These are phyloP conservation scores for Pholiota microspora DNA, from an alignment of 768 basidiomycete genomes.

Conservation along the genomic window DNA sequence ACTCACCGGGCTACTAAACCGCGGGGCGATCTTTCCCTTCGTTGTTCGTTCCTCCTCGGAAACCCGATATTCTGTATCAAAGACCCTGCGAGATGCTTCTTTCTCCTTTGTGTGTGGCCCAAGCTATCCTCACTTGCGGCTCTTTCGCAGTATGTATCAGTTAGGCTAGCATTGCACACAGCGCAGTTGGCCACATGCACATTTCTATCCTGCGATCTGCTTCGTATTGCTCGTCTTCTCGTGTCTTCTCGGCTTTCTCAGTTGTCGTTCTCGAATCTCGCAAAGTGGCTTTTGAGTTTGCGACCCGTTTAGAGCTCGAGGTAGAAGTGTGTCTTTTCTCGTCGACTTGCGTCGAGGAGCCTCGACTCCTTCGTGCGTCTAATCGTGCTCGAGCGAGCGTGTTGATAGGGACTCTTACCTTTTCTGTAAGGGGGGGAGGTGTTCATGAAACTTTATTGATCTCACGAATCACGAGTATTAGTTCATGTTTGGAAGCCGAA, in stretches of 20 bases:
- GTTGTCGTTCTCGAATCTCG: slow-evolving; percentile 1
- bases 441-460: no score
- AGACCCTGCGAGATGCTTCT: not conserved
- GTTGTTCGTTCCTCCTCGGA: not conserved
- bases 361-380: not conserved
- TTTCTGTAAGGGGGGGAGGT: no score
- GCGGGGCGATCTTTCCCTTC: not conserved
- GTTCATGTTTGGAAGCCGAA: no score
- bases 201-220: not conserved
- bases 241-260: slow-evolving; percentile 1
- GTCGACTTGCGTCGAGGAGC: not conserved
- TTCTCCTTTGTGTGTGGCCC: not conserved
- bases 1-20: not conserved
- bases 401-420: no score
- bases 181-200: not conserved
- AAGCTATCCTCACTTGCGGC: not conserved
- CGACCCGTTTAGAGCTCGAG: not conserved
- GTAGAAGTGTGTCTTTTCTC: not conserved
- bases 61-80: not conserved
- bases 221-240: not conserved
- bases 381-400: not conserved
- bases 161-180: not conserved
- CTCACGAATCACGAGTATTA: not conserved
- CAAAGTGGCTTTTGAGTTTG: not conserved
- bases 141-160: not conserved